Conservation (phyloP, 2,329 filamentous ascomycete species). For the Emergomyces pasteurianus region DNA sequence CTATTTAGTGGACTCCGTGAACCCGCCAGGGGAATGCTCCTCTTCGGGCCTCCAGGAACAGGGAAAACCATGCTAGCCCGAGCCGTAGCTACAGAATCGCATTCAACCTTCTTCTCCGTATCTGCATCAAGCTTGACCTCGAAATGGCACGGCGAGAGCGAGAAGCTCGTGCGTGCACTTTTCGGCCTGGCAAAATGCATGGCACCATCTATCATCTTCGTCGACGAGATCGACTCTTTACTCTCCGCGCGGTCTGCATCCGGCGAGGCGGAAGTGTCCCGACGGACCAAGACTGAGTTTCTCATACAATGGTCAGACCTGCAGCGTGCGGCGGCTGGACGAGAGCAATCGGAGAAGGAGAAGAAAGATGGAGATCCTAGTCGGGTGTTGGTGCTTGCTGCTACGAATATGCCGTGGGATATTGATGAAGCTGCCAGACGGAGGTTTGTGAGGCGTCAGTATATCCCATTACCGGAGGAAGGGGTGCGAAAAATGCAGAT, state of each 20-base stretch:
- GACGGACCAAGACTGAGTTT: constrained; percentile 95
- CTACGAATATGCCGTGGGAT: constrained; percentile 93
- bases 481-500: constrained; percentile 71
- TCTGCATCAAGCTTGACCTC: constrained; percentile 88
- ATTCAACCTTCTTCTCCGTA: constrained; percentile 93
- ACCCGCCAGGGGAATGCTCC: constrained; percentile 83
- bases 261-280: constrained; percentile 82
- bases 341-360: constrained; percentile 52
- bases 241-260: constrained; percentile 66
- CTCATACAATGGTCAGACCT: constrained; percentile 95
- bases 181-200: constrained; percentile 82
- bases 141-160: constrained; percentile 91
- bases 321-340: constrained; percentile 78
- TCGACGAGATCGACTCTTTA: constrained; percentile 94
- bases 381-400: constrained; percentile 81
- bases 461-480: constrained; percentile 84
- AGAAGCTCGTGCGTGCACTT: constrained; percentile 87
- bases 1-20: constrained; percentile 92
- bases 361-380: constrained; percentile 69
- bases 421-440: constrained; percentile 91
- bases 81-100: constrained; percentile 87
- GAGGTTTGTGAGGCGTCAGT: constrained; percentile 84
- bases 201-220: constrained; percentile 93
- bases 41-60: constrained; percentile 95
- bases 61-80: constrained; percentile 97